Conservation (phyloP, 2,329 filamentous ascomycete genomes). For the Colletotrichum destructivum region DNA sequence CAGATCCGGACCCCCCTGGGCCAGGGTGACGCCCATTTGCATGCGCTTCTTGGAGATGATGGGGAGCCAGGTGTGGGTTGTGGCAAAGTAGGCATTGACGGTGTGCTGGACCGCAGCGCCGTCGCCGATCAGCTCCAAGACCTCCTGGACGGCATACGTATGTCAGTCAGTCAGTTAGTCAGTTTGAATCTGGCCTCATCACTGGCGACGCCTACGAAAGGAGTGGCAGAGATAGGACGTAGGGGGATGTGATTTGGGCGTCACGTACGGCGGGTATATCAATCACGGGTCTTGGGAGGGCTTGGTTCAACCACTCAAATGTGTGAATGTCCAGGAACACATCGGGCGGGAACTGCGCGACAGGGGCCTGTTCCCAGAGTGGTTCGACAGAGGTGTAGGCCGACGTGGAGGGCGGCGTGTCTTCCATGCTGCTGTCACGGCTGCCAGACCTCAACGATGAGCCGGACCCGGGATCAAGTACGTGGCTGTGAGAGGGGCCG, state of each 20-base stretch:
- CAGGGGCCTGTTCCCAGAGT: conserved; percentile 15
- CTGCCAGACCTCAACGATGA: background rate
- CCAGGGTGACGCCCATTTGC: conserved; percentile 57
- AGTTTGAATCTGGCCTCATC: background rate
- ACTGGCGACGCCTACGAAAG: background rate
- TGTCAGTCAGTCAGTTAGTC: background rate
- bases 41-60: conserved; percentile 64
- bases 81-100: conserved; percentile 59
- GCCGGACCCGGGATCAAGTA: background rate
- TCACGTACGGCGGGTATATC: conserved; percentile 56
- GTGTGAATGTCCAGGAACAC: conserved; percentile 60
- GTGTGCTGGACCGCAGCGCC: conserved; percentile 54
- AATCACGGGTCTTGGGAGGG: conserved; percentile 55
- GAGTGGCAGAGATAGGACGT: background rate
- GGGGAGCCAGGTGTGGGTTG: conserved; percentile 63
- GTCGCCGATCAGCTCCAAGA: conserved; percentile 57
- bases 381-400: conserved; percentile 4
- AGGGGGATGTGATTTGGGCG: background rate
- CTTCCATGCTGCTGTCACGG: conserved; percentile 8
- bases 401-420: conserved; percentile 8
- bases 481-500: background rate
- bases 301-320: conserved; percentile 54
- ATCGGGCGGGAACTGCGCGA: conserved; percentile 55
- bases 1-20: conserved; percentile 62
- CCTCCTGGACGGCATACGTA: conserved; percentile 48